Base-by-base conservation (phyloP, 1,139 yeast species). In the Candida tunisiensis region DNA sequence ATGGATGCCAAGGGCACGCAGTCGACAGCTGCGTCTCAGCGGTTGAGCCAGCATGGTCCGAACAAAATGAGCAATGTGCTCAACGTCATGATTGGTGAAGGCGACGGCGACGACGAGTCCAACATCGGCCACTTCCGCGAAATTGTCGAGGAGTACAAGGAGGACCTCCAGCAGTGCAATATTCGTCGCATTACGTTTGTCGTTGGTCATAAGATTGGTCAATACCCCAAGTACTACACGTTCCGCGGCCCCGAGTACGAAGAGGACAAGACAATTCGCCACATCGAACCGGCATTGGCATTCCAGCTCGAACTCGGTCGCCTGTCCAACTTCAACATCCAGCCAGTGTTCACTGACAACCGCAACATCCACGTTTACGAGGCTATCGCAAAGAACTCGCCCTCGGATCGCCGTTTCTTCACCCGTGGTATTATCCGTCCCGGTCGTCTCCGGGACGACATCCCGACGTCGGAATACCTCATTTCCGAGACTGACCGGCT, bases 401-500 rank as follows among this genome's bases (percentile, higher is more conserved):
- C 93, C 21, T 72, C 91, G 40, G 98, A 88, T 56, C 82, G 79
- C 63, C 69, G 98, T 55, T 88, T 73, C 61, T 88, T 91, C 56
- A 85, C 94, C 14, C 74, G 98, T 59, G 96, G 96, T 60, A 80
- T 88, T 38, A 82, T 88, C 35, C 73, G 98, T 55, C 92, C 98
- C 19, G 98, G 96, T 34, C 73, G 85, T 35, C 77, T 88, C 42
- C 71, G 88, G 46, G 94, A 80, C 43, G 94, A 83, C 45, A 78
- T 91, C 36, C 73, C 92, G 31, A 83, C 91, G 28, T 75, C 91
- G 42, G 94, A 85, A 53, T 88, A 88, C 45, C 69, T 88, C 54
- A 85, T 85, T 40, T 82, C 95, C 16, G 98, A 88, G 60, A 91
- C 95, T 12, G 85, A 88, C 55, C 69, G 95, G 47, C 69, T 91